A percentile compares a stretch with the other conserved stretches of the same genome.
phyloP scores from a whole-genome alignment of 2,329 filamentous ascomycete species.

The Phialophora expanda region DNA sequence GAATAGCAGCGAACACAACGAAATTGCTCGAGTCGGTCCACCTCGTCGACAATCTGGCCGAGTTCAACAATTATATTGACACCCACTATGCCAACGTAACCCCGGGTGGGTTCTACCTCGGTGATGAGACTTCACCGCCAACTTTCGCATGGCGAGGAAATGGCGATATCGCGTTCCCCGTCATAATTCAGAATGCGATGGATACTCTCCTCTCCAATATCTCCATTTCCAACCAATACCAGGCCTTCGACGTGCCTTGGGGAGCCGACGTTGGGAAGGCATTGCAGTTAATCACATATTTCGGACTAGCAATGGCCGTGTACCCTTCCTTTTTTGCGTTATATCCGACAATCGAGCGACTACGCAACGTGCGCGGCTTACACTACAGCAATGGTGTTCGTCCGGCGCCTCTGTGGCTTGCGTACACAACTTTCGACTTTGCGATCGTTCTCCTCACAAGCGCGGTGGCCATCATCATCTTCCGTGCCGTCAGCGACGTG shows the following conservation, averaged over 20 bases:
- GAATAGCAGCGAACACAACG: slow-evolving; percentile 42
- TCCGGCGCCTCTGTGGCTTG: slow-evolving; percentile 80
- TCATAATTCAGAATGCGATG: slow-evolving; percentile 66
- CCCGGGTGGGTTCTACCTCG: slow-evolving; percentile 81
- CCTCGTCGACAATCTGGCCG: slow-evolving; percentile 66
- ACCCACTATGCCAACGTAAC: slow-evolving; percentile 70
- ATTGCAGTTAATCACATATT: slow-evolving; percentile 80
- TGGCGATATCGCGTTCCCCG: slow-evolving; percentile 59
- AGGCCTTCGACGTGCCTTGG: slow-evolving; percentile 77
- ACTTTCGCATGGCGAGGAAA: slow-evolving; percentile 75
- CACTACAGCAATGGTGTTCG: slow-evolving; percentile 92
- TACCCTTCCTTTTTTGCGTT: slow-evolving; percentile 87
- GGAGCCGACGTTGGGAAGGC: slow-evolving; percentile 71
- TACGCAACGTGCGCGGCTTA: slow-evolving; percentile 77
- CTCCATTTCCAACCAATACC: slow-evolving; percentile 73
- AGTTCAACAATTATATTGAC: slow-evolving; percentile 71
- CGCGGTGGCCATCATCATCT: slow-evolving; percentile 70
- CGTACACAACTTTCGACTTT: slow-evolving; percentile 82
- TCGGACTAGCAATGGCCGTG: slow-evolving; percentile 75
- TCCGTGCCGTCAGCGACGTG: slow-evolving; percentile 63
- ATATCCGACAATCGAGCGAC: slow-evolving; percentile 84
- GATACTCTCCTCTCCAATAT: slow-evolving; percentile 70
- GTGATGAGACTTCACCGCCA: slow-evolving; percentile 63
- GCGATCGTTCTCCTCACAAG: slow-evolving; percentile 71
- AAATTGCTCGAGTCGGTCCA: slow-evolving; percentile 51